Conservation (phyloP, 345 rosid species). For the Euphorbia tirucalli region DNA sequence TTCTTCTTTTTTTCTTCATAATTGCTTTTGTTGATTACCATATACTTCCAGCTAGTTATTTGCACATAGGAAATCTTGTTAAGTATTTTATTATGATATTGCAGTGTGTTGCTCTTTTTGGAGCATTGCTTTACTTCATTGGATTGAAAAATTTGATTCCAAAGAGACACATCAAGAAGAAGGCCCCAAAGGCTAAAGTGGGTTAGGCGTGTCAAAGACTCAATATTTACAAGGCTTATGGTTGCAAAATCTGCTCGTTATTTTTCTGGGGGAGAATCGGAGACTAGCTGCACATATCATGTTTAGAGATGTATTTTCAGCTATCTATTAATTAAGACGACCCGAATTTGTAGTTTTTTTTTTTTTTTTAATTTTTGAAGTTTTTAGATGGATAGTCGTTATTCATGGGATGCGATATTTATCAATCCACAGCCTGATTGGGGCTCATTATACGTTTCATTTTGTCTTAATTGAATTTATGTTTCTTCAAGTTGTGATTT, state of each 20-base stretch:
- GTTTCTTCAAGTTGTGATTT: not conserved
- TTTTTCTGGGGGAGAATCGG: constrained; percentile 2
- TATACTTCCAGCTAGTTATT: no score
- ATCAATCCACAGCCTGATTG: constrained; percentile 3
- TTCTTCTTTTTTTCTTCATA: no score
- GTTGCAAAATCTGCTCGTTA: constrained; percentile 2
- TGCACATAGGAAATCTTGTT: not conserved
- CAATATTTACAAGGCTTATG: not conserved
- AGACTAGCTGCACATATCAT: constrained; percentile 9
- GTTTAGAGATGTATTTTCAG: constrained; percentile 1
- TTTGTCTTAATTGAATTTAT: constrained; percentile 5
- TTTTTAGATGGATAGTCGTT: not conserved
- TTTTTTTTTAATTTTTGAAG: not conserved
- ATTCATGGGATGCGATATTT: not conserved
- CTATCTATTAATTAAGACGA: not conserved
- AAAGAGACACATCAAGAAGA: constrained; percentile 61
- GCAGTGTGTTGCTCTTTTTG: constrained; percentile 80
- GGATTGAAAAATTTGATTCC: constrained; percentile 87
- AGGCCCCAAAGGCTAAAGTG: constrained; percentile 24
- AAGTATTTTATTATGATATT: constrained; percentile 10
- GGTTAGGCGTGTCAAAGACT: constrained; percentile 5
- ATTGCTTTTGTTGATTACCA: no score
- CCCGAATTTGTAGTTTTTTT: not conserved
- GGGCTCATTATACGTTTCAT: not conserved
- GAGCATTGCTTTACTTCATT: constrained; percentile 78